Base-by-base conservation (phyloP, 2,329 filamentous ascomycete genomes). In the Immersiporthe knoxdaviesiana region DNA sequence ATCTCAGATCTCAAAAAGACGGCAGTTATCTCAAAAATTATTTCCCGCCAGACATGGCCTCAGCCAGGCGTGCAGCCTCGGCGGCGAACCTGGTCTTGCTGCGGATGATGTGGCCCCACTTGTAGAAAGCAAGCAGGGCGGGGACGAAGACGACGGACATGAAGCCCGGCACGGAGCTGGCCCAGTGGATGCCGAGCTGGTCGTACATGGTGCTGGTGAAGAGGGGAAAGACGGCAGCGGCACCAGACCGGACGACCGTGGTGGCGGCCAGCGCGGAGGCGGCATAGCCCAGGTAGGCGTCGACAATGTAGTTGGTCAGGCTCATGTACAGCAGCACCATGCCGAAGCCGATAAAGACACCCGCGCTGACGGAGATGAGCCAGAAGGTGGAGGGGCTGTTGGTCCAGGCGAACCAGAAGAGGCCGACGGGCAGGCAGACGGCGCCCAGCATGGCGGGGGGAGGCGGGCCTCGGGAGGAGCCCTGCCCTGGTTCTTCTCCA, bases 221-320 rank as follows among this genome's bases (percentile, higher is more conserved):
- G 0, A 97, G 83, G 0, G 93, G 93, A 14, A 97, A 81, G 0
- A 89, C 86, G n/a, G 90, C 93, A n/a, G 93, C 93, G 67, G 94
- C 83, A 8, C 91, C 77, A 68, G 87, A 91, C 44, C 93, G 84
- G 21, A 93, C 84, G 2, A 97, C 91, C 0, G 91, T 88, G 74
- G 96, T 97, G 0, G 92, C 91, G 0, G 93, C 92, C 44, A 97
- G 82, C 0, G 93, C 93, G 2, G 89, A 92, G 0, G 93, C 93
- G 1, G 93, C 90, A 76, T 94, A 97, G 73, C 96, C 91, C 4
- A 90, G 90, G 74, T 97, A 97, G 8, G 89, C 88, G 62, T 91
- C 86, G 0, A 92, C 92, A 3, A 97, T 82, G 77, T 97, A 97
- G 74, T 93, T 96, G 7, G 86, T 88, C 0, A 90, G 88, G 75